Conservation (phyloP, 768 basidiomycete genomes). For the Lactarius indigo region DNA sequence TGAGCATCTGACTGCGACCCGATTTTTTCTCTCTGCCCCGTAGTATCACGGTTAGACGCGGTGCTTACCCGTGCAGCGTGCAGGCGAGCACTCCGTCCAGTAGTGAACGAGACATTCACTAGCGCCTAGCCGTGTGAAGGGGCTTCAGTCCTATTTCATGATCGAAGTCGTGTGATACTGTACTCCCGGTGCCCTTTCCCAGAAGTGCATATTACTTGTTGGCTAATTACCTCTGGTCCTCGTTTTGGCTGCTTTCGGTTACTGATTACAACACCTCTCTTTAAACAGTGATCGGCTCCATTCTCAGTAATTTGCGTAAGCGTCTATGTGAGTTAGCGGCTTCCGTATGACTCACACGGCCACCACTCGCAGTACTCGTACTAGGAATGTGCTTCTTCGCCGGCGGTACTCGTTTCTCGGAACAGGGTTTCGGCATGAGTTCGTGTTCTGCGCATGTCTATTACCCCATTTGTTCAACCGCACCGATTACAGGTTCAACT, state of each 20-base stretch:
- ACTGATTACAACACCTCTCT: not conserved
- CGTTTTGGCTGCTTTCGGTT: too few species aligned
- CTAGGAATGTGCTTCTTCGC: slow-evolving; percentile 91
- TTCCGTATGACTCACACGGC: slow-evolving; percentile 5
- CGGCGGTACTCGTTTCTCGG: slow-evolving; percentile 73
- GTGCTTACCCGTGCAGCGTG: not conserved
- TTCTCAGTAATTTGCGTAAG: slow-evolving; percentile 44
- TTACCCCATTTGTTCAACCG: too few species aligned
- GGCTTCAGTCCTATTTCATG: not conserved
- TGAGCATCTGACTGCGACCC: slow-evolving; percentile 27
- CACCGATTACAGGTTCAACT: slow-evolving; percentile 41
- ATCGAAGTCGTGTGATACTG: not conserved
- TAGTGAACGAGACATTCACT: too few species aligned
- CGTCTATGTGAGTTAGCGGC: not conserved
- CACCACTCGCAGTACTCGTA: slow-evolving; percentile 54
- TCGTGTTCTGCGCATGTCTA: slow-evolving; percentile 32
- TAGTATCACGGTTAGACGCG: not conserved
- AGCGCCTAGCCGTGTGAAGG: too few species aligned
- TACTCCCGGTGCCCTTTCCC: not conserved
- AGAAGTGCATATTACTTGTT: not conserved
- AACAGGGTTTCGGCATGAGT: slow-evolving; percentile 78
- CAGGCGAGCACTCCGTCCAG: too few species aligned
- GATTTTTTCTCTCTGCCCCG: not conserved
- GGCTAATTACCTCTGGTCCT: too few species aligned
- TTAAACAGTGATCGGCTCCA: slow-evolving; percentile 41